Conservation (phyloP, 257 asterid species). For the Solanum neorickii region DNA sequence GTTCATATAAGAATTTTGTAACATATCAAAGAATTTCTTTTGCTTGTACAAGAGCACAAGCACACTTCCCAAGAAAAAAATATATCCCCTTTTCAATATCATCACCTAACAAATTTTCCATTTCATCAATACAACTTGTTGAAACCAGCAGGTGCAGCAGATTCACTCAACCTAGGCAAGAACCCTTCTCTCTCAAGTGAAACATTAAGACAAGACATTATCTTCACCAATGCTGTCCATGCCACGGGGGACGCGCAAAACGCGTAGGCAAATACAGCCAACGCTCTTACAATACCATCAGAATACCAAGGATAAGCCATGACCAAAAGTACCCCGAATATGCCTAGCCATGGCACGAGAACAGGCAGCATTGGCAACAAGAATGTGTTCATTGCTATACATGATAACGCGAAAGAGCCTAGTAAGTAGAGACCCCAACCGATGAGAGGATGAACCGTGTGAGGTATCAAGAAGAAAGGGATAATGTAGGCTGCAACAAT, state of each 20-base stretch:
- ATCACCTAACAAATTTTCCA: background rate
- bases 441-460: slow-evolving; percentile 62
- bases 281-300: slow-evolving; percentile 66
- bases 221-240: slow-evolving; percentile 38
- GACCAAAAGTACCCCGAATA: slow-evolving; percentile 52
- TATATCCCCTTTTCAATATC: background rate
- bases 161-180: slow-evolving; percentile 61
- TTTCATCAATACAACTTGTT: slow-evolving; percentile 64
- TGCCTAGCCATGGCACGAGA: slow-evolving; percentile 54
- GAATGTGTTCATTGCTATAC: slow-evolving; percentile 46
- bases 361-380: slow-evolving; percentile 63
- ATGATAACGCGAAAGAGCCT: slow-evolving; percentile 51
- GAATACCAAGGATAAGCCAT: slow-evolving; percentile 90
- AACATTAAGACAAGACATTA: slow-evolving; percentile 45
- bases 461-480: slow-evolving; percentile 72
- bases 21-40: background rate
- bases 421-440: slow-evolving; percentile 81
- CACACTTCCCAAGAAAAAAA: background rate
- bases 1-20: background rate
- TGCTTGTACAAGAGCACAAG: background rate
- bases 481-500: slow-evolving; percentile 53
- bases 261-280: slow-evolving; percentile 56
- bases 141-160: slow-evolving; percentile 35
- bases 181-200: slow-evolving; percentile 71
- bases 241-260: slow-evolving; percentile 61